These are phyloP conservation scores for Aspergillus felis DNA, from an alignment of 2,329 filamentous ascomycete genomes.

Conservation along the genomic window DNA sequence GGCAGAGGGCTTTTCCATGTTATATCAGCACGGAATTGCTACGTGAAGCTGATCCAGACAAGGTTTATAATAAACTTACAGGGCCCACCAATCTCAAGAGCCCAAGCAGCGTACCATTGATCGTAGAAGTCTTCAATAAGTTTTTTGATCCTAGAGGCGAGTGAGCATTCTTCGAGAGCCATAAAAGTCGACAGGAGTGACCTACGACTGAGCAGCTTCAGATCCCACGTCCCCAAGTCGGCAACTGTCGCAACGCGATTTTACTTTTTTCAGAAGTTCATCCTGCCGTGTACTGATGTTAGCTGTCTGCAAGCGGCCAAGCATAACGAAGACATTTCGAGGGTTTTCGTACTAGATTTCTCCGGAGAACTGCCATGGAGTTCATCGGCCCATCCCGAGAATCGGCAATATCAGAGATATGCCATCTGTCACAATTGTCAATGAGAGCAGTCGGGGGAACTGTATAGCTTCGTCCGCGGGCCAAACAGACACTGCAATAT, in stretches of 20 bases:
- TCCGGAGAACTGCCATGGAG: conserved; percentile 65
- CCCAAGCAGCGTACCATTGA: conserved; percentile 63
- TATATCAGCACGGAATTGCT: conserved; percentile 35
- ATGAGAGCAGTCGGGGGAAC: conserved; percentile 64
- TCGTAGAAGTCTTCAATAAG: conserved; percentile 65
- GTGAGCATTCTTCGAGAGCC: conserved; percentile 5
- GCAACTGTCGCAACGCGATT: conserved; percentile 37
- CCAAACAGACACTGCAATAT: conserved; percentile 57
- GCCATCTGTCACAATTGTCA: conserved; percentile 66
- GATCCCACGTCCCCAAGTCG: conserved; percentile 28
- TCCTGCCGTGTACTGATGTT: conserved; percentile 17
- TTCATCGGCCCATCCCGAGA: conserved; percentile 66
- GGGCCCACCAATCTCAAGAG: conserved; percentile 52
- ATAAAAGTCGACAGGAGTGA: not conserved
- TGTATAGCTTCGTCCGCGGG: conserved; percentile 64
- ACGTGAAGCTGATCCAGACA: not conserved
- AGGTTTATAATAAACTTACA: conserved; percentile 31
- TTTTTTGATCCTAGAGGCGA: conserved; percentile 45
- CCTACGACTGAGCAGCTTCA: conserved; percentile 32
- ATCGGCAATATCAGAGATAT: conserved; percentile 60
- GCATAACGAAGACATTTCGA: not conserved
- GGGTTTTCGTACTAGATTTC: conserved; percentile 55
- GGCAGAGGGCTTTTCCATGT: conserved; percentile 36
- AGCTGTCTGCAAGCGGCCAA: conserved; percentile 4
- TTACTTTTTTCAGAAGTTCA: conserved; percentile 27